Conservation (phyloP, 1,139 yeast genomes). For the Nakaseomyces kungkrabaensis region DNA sequence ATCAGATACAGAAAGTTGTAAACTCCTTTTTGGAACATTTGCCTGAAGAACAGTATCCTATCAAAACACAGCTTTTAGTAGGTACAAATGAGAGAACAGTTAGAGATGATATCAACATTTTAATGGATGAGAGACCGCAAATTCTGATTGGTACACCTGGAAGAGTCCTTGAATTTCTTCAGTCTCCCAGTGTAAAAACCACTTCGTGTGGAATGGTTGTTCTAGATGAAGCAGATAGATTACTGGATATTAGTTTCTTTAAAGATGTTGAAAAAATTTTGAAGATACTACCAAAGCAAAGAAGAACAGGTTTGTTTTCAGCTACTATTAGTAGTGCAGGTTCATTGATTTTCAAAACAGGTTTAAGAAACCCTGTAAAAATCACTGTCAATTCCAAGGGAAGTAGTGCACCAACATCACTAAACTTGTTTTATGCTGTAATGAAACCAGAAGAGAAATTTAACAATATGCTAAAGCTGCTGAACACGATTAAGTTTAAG, state of each 20-base stretch:
- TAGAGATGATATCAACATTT: slow-evolving; percentile 62
- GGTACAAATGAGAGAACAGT: slow-evolving; percentile 58
- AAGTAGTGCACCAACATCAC: slow-evolving; percentile 45
- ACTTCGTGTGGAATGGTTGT: slow-evolving; percentile 62
- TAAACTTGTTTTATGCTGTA: slow-evolving; percentile 53
- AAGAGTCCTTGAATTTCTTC: slow-evolving; percentile 64
- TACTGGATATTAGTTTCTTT: slow-evolving; percentile 71
- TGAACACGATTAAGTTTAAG: slow-evolving; percentile 47
- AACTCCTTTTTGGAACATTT: slow-evolving; percentile 47
- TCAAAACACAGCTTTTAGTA: slow-evolving; percentile 62
- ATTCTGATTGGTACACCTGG: slow-evolving; percentile 92
- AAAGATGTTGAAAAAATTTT: slow-evolving; percentile 59
- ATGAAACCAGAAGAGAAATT: slow-evolving; percentile 55
- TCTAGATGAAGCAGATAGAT: slow-evolving; percentile 87
- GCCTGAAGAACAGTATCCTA: slow-evolving; percentile 38
- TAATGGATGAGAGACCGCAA: slow-evolving; percentile 49
- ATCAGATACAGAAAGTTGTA: slow-evolving; percentile 67
- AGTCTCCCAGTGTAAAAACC: slow-evolving; percentile 40
- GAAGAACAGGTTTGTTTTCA: slow-evolving; percentile 86
- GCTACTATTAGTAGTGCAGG: slow-evolving; percentile 86
- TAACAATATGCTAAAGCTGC: slow-evolving; percentile 44
- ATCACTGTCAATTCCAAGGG: slow-evolving; percentile 54
- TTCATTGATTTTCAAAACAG: slow-evolving; percentile 56
- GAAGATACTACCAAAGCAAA: slow-evolving; percentile 68
- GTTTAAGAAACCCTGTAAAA: slow-evolving; percentile 83